Base-by-base conservation (phyloP, 495 filamentous ascomycete genomes). In the Tuber magnatum region DNA sequence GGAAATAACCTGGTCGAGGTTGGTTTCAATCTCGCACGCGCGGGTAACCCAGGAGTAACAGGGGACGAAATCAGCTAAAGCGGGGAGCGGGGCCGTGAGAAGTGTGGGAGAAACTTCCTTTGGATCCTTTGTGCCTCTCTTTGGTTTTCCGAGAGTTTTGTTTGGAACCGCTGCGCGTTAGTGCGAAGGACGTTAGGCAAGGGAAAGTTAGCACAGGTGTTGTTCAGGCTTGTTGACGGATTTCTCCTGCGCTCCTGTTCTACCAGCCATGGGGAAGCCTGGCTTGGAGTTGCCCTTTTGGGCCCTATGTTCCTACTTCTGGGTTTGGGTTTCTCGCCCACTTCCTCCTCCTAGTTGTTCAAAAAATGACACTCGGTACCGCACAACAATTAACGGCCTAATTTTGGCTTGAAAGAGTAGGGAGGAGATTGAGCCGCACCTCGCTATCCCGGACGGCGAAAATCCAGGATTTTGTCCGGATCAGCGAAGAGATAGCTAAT, bases 161-260 rank as follows among this genome's bases (percentile, higher is more conserved):
- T 35, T 65, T 35, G 56, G 14, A 35, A 3, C 56, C 35, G 14
- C 16, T 35, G 56, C 56, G 56, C 28, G 56, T 65, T 65, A 28
- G 56, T 35, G 56, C 18, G 56, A 35, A 12, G 56, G 56, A 20
- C 56, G 28, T 65, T 35, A 20, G 2, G 14, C 32, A 65, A 20
- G 16, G 32, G 28, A 32, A 35, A 18, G 56, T 20, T 35, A 35
- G 12, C 12, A 65, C 32, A 32, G 56, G 16, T 65, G 56, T 65
- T 65, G 56, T 56, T 56, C 22, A 65, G 56, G 56, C 32, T 65
- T 65, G 56, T 65, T 65, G 56, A 65, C 56, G 28, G 28, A 32
- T 35, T 65, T 65, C 28, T 28, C 28, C 12, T 20, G 28, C 28
- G 10, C 56, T 61, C 51, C 51, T 2, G 28, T 65, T 65, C 28